phyloP scores from a whole-genome alignment of 306 rosid species.

The Trifolium pratense region DNA sequence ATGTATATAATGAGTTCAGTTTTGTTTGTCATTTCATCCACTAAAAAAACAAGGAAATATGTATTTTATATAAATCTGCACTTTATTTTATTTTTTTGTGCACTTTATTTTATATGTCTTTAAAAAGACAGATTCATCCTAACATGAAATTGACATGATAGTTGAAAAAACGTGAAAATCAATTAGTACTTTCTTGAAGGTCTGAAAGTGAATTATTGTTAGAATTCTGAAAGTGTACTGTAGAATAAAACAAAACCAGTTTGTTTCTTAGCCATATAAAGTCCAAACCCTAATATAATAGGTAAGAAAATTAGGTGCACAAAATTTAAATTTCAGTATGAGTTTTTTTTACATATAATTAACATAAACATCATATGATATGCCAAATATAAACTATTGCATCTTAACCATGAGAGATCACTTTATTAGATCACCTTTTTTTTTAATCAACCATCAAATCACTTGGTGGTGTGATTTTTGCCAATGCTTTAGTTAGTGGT shows the following conservation, averaged over 20 bases:
- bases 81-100: neutral
- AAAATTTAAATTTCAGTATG: neutral
- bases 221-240: neutral
- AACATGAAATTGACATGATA: neutral
- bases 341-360: neutral
- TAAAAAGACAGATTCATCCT: too few relatives aligned
- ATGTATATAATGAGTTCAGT: too few relatives aligned
- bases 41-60: too few relatives aligned
- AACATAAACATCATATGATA: neutral
- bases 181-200: neutral
- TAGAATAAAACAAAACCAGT: neutral
- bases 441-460: neutral
- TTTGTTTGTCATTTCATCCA: too few relatives aligned
- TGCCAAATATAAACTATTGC: neutral
- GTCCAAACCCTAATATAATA: constrained; percentile 28
- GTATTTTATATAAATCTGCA: neutral
- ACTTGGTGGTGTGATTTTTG: neutral
- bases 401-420: neutral
- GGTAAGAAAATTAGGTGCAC: constrained; percentile 7
- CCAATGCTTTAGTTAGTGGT: neutral
- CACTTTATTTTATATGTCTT: too few relatives aligned
- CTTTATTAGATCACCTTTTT: neutral
- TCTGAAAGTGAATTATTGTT: neutral
- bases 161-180: neutral
- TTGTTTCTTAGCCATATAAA: neutral